These are phyloP conservation scores for Naganishia antarctica DNA, from an alignment of 768 basidiomycete species.

Conservation along the genomic window DNA sequence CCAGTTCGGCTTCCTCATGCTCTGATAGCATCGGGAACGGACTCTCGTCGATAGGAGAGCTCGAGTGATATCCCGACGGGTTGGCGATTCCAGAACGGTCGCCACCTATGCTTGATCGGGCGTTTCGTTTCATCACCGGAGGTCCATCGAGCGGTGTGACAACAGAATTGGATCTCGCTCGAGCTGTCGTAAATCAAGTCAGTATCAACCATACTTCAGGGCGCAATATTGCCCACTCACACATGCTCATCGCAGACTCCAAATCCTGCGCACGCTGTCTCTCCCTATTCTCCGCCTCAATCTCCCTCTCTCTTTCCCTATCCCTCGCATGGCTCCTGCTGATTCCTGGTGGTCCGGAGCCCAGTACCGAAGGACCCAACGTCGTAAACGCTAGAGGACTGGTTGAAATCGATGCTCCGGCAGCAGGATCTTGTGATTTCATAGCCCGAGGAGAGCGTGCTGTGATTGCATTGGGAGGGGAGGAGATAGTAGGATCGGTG, in stretches of 20 bases:
- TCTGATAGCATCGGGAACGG: constrained; percentile 45
- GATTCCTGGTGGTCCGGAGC: neutral
- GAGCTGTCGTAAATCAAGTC: constrained; percentile 32
- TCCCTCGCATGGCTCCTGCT: constrained; percentile 15
- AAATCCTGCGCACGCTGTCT: constrained; percentile 90
- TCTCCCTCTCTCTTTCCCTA: constrained; percentile 29
- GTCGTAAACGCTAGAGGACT: constrained; percentile 20
- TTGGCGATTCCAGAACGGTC: constrained; percentile 10
- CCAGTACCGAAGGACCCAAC: constrained; percentile 4
- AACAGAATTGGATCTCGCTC: constrained; percentile 45
- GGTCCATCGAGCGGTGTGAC: constrained; percentile 17
- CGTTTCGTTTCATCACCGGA: constrained; percentile 26
- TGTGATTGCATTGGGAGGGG: neutral
- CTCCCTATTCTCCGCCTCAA: constrained; percentile 62
- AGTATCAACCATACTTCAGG: too few species aligned
- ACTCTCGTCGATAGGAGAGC: constrained; percentile 40
- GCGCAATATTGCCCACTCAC: constrained; percentile 38
- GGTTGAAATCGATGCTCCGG: neutral
- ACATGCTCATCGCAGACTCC: constrained; percentile 64
- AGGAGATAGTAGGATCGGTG: constrained; percentile 4
- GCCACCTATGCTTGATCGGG: neutral
- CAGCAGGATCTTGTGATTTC: constrained; percentile 1
- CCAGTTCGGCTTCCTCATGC: constrained; percentile 45
- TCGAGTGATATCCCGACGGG: constrained; percentile 32
- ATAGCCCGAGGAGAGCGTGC: constrained; percentile 10